Conservation (phyloP, 2,329 filamentous ascomycete species). For the Ramularia collo-cygni region DNA sequence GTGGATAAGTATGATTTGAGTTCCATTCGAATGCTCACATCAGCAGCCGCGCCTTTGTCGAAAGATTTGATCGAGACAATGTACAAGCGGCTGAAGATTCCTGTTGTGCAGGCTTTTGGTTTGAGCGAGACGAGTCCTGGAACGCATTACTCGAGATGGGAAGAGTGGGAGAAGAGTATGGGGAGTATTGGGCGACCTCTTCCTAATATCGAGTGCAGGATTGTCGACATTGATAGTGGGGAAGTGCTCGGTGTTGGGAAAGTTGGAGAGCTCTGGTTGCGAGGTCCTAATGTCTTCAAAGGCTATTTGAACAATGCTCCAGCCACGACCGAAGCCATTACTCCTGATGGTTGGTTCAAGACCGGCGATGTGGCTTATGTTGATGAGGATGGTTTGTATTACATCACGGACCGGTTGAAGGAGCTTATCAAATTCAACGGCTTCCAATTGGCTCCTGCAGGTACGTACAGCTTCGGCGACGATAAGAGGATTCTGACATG, state of each 20-base stretch:
- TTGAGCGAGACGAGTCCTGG: constrained; percentile 53
- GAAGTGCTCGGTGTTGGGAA: constrained; percentile 56
- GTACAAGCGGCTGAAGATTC: constrained; percentile 63
- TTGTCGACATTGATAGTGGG: constrained; percentile 53
- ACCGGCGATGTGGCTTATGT: constrained; percentile 78
- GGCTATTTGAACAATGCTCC: constrained; percentile 70
- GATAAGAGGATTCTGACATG: constrained; percentile 37
- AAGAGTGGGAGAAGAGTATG: constrained; percentile 67
- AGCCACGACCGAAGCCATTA: constrained; percentile 62
- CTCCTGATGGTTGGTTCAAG: constrained; percentile 74
- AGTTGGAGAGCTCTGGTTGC: constrained; percentile 56
- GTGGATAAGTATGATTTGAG: constrained; percentile 75
- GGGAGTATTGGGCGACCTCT: constrained; percentile 71
- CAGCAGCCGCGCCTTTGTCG: constrained; percentile 75
- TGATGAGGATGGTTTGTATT: constrained; percentile 70
- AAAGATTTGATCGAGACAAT: constrained; percentile 69
- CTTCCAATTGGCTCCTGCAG: constrained; percentile 38
- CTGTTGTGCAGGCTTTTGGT: constrained; percentile 86
- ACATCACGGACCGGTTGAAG: constrained; percentile 75
- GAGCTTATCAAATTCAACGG: constrained; percentile 53
- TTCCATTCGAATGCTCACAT: constrained; percentile 73
- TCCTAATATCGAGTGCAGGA: constrained; percentile 71
- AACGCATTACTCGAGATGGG: constrained; percentile 47
- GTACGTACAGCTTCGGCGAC: not conserved
- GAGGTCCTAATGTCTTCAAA: constrained; percentile 69